phyloP scores from a whole-genome alignment of 2,329 filamentous ascomycete genomes.

The Fusarium sp. region DNA sequence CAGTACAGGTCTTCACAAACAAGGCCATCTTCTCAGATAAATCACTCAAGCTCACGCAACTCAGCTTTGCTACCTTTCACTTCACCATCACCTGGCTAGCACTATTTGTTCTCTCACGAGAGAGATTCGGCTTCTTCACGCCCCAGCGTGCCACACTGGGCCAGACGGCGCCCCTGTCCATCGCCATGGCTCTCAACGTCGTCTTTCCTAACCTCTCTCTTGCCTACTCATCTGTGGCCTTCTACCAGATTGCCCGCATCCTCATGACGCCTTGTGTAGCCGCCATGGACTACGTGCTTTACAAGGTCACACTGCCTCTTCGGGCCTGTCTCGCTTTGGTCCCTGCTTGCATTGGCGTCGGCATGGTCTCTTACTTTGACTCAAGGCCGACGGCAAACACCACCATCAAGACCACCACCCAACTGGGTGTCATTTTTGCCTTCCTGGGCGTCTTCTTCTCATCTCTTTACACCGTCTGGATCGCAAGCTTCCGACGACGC shows the following conservation, averaged over 20 bases:
- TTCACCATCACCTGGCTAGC: conserved; percentile 77
- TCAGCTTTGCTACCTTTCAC: conserved; percentile 78
- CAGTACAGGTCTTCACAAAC: conserved; percentile 76
- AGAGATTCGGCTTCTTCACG: conserved; percentile 70
- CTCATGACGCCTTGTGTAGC: conserved; percentile 77
- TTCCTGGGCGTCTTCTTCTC: conserved; percentile 77
- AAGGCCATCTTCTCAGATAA: conserved; percentile 78
- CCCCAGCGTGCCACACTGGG: conserved; percentile 69
- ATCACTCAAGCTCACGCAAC: conserved; percentile 71
- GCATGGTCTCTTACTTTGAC: conserved; percentile 78
- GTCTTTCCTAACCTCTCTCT: conserved; percentile 78
- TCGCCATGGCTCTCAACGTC: conserved; percentile 79
- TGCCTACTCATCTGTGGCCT: conserved; percentile 77
- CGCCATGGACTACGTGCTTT: conserved; percentile 75
- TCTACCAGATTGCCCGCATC: conserved; percentile 79
- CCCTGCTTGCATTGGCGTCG: conserved; percentile 76
- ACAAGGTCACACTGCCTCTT: conserved; percentile 69
- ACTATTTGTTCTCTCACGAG: conserved; percentile 74
- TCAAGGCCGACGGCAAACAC: conserved; percentile 66
- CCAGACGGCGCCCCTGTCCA: conserved; percentile 74
- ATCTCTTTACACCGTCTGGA: conserved; percentile 80
- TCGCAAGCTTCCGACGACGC: conserved; percentile 76
- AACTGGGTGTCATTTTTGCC: conserved; percentile 74
- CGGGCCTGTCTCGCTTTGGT: conserved; percentile 70
- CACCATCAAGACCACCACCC: conserved; percentile 70